Conservation (phyloP, 257 asterid genomes). For the Vinca minor region DNA sequence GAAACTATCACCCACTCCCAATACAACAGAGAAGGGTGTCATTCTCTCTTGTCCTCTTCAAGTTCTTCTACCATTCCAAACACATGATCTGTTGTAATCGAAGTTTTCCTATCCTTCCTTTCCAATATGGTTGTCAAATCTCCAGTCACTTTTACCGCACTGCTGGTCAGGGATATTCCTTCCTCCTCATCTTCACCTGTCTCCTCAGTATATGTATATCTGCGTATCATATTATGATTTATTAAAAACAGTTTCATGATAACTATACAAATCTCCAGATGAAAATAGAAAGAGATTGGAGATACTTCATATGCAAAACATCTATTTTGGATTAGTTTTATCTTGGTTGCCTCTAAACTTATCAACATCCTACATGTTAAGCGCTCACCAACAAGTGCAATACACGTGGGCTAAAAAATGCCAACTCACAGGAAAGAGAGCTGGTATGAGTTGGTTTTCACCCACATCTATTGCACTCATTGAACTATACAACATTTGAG, state of each 20-base stretch:
- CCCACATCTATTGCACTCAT: no score
- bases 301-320: no score
- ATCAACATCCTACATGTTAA: no score
- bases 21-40: conserved; percentile 8
- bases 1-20: neutral
- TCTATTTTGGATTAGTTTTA: no score
- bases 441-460: no score
- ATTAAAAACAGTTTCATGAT: neutral
- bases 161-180: conserved; percentile 62
- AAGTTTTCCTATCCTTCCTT: conserved; percentile 37
- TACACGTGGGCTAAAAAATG: no score
- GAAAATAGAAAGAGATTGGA: neutral
- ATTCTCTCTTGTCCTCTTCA: conserved; percentile 40
- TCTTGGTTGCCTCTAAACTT: no score
- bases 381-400: no score
- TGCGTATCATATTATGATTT: conserved; percentile 17
- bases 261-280: neutral
- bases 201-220: conserved; percentile 74
- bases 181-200: conserved; percentile 87
- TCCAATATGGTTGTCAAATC: conserved; percentile 55
- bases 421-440: no score
- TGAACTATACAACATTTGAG: no score
- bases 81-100: conserved; percentile 60
- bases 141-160: conserved; percentile 55
- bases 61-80: conserved; percentile 35